These are phyloP conservation scores for Corniculantispora saksenae DNA, from an alignment of 2,329 filamentous ascomycete species.

Conservation along the genomic window DNA sequence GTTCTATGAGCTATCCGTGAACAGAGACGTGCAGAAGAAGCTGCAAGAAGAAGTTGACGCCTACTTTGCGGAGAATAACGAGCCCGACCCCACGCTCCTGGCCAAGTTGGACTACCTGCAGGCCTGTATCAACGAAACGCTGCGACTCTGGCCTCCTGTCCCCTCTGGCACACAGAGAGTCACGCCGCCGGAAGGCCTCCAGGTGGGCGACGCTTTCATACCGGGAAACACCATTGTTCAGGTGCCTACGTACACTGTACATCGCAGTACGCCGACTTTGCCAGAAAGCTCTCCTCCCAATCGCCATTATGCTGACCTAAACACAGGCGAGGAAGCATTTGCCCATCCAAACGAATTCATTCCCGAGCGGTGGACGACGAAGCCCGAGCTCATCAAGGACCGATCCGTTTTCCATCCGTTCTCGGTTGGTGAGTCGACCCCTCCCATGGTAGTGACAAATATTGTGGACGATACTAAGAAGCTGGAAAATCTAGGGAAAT, in stretches of 20 bases:
- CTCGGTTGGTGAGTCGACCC: constrained; percentile 25
- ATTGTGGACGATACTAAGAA: background rate
- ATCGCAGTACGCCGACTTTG: constrained; percentile 6
- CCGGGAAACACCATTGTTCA: constrained; percentile 38
- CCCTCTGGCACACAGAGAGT: constrained; percentile 36
- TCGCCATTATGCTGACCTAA: background rate
- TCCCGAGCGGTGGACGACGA: constrained; percentile 37
- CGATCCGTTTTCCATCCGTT: constrained; percentile 30
- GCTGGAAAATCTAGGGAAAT: constrained; percentile 14
- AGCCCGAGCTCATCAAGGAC: constrained; percentile 29
- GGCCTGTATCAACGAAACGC: constrained; percentile 41
- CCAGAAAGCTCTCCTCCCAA: background rate
- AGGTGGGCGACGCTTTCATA: constrained; percentile 34
- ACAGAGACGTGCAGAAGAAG: constrained; percentile 39
- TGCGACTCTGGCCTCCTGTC: constrained; percentile 40
- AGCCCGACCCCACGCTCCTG: constrained; percentile 24
- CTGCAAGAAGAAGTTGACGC: constrained; percentile 40
- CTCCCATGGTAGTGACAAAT: too few relatives aligned
- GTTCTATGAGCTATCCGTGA: constrained; percentile 37
- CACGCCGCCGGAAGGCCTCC: constrained; percentile 39
- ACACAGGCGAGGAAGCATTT: constrained; percentile 24
- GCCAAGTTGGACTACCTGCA: constrained; percentile 32
- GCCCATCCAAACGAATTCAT: constrained; percentile 29
- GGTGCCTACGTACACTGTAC: constrained; percentile 28
- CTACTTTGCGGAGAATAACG: constrained; percentile 20